Evolutionary conservation across 192 early-diverging fungal species (phyloP).

Genomic region (Coemansia sp.): DNA sequence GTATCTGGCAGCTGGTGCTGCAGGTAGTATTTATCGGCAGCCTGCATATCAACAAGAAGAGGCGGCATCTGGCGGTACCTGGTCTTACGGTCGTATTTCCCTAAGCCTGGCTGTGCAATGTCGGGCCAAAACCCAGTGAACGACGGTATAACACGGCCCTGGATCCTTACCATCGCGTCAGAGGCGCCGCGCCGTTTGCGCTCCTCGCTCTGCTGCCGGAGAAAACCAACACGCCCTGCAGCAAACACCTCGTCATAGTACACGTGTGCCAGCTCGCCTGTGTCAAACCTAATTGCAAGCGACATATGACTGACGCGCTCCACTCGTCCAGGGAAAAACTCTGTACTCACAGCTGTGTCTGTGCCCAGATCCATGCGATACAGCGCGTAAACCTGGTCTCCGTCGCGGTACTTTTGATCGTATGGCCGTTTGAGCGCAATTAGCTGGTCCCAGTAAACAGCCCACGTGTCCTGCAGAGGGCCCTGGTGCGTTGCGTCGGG

Average conservation of each 20-base stretch:
- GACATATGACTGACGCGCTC: conserved; percentile 22
- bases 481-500: conserved; percentile 2
- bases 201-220: conserved; percentile 35
- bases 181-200: conserved; percentile 7
- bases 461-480: conserved; percentile 27
- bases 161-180: conserved; percentile 25
- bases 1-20: neutral
- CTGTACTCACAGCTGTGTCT: conserved; percentile 38
- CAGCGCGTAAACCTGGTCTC: conserved; percentile 51
- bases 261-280: conserved; percentile 35
- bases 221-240: conserved; percentile 40
- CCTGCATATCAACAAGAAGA: conserved; percentile 10
- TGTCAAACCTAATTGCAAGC: conserved; percentile 31
- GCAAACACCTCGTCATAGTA: conserved; percentile 55
- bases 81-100: conserved; percentile 33
- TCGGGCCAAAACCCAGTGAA: conserved; percentile 52
- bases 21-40: conserved; percentile 5
- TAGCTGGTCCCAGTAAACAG: conserved; percentile 48
- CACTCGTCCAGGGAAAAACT: conserved; percentile 42
- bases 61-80: conserved; percentile 37
- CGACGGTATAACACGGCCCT: conserved; percentile 30
- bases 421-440: conserved; percentile 38
- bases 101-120: conserved; percentile 24
- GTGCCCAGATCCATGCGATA: conserved; percentile 37
- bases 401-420: conserved; percentile 35